Percentiles rank a stretch among this genome's conserved stretches.
phyloP scores from a whole-genome alignment of 2,329 filamentous ascomycete species.

The Trichoderma pleuroti region DNA sequence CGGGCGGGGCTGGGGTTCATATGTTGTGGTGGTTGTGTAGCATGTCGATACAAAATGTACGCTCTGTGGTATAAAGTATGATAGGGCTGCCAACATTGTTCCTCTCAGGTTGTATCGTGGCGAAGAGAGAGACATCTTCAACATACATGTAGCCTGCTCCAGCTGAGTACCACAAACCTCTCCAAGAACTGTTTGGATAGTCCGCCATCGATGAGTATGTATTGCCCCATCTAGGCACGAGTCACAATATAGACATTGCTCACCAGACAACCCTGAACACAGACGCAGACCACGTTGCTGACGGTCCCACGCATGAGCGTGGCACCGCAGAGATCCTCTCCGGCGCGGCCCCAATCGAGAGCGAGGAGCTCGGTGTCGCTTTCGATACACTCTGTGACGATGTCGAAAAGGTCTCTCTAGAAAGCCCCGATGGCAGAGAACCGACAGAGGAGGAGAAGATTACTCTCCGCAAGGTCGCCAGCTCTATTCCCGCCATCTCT shows the following conservation, averaged over 20 bases:
- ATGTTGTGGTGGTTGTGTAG: not conserved
- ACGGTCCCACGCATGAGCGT: conserved; percentile 11
- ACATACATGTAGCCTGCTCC: not conserved
- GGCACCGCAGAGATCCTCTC: conserved; percentile 16
- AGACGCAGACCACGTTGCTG: conserved; percentile 15
- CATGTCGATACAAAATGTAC: not conserved
- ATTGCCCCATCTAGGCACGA: too few relatives aligned
- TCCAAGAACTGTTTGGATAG: not conserved
- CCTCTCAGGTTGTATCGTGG: not conserved
- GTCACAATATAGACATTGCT: not conserved
- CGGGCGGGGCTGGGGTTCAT: not conserved
- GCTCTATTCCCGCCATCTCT: conserved; percentile 10
- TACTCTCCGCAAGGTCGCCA: conserved; percentile 17
- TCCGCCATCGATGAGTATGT: conserved; percentile 4
- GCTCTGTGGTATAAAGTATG: conserved; percentile 5
- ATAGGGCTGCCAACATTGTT: not conserved
- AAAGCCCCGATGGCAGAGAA: conserved; percentile 2
- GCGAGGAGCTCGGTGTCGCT: not conserved
- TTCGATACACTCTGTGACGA: not conserved
- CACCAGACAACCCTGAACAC: not conserved
- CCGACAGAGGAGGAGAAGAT: conserved; percentile 15
- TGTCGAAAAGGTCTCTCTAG: not conserved
- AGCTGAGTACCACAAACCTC: not conserved
- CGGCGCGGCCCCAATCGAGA: not conserved
- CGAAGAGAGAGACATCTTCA: not conserved